phyloP scores from a whole-genome alignment of 176 grass and related monocot genomes.

The Bonia amplexicaulis region DNA sequence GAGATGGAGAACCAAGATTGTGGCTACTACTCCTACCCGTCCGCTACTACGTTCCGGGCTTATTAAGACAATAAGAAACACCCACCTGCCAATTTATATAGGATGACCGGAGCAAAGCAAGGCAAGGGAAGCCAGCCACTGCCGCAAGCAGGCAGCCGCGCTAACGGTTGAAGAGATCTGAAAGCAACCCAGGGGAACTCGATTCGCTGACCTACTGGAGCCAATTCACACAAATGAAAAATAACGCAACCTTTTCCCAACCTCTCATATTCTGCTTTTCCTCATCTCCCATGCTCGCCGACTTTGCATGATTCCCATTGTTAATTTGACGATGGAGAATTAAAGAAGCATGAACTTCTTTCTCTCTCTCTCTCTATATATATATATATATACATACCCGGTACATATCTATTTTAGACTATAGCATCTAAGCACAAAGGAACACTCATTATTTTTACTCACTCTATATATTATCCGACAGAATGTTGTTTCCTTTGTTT shows the following conservation, averaged over 20 bases:
- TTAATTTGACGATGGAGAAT: slow-evolving; percentile 21
- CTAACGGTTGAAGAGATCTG: slow-evolving; percentile 30
- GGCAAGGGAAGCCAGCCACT: neutral
- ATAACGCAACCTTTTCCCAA: neutral
- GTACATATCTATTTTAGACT: too few relatives aligned
- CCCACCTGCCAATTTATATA: slow-evolving; percentile 49
- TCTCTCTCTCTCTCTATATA: too few relatives aligned
- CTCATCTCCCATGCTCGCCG: neutral
- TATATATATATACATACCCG: too few relatives aligned
- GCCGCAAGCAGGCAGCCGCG: neutral
- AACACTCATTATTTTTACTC: too few relatives aligned
- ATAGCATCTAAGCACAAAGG: too few relatives aligned
- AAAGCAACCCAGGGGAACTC: slow-evolving; percentile 37
- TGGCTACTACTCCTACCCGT: neutral
- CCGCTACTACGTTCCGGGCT: neutral
- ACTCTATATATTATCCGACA: neutral
- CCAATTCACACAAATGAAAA: slow-evolving; percentile 27
- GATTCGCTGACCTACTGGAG: slow-evolving; percentile 36
- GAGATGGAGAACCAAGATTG: neutral
- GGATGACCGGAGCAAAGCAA: neutral
- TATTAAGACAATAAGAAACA: slow-evolving; percentile 14
- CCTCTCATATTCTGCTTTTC: slow-evolving; percentile 2
- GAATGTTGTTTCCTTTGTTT: neutral
- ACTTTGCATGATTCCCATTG: slow-evolving; percentile 20
- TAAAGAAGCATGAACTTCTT: slow-evolving; percentile 5